Conservation (phyloP, 352 stramenopile species). For the Globisporangium spinosum region DNA sequence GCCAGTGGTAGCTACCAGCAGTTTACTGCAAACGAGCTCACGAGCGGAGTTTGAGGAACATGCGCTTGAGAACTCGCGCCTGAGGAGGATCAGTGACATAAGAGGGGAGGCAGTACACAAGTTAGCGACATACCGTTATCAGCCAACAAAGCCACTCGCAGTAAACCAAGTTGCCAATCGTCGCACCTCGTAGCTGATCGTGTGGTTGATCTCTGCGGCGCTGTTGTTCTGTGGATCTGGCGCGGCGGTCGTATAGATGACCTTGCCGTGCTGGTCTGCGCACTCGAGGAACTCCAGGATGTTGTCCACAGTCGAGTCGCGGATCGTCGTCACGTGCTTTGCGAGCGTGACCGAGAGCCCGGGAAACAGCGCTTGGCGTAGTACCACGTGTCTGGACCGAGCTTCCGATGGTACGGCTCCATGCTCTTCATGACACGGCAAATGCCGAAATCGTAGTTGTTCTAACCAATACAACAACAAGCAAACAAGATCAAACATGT, state of each 20-base stretch:
- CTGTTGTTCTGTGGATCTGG: slow-evolving; percentile 25
- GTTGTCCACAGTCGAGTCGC: slow-evolving; percentile 92
- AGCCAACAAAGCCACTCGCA: background rate
- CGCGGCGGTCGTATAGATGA: slow-evolving; percentile 86
- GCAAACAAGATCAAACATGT: background rate
- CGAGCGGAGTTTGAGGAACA: slow-evolving; percentile 91
- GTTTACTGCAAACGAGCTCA: slow-evolving; percentile 19
- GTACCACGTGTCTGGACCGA: slow-evolving; percentile 94
- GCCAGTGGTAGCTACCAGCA: background rate
- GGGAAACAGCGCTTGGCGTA: slow-evolving; percentile 96
- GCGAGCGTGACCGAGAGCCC: slow-evolving; percentile 89
- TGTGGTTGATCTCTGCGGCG: slow-evolving; percentile 59
- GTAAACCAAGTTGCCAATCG: background rate
- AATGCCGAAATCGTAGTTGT: slow-evolving; percentile 97
- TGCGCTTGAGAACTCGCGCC: slow-evolving; percentile 90
- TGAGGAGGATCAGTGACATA: slow-evolving; percentile 14
- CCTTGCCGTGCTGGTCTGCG: slow-evolving; percentile 89
- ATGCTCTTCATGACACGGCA: slow-evolving; percentile 94
- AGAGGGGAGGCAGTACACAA: background rate
- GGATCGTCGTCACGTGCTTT: slow-evolving; percentile 95
- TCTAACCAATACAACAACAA: slow-evolving; percentile 24
- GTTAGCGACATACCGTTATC: background rate
- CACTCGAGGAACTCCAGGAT: slow-evolving; percentile 93
- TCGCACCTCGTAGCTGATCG: slow-evolving; percentile 89
- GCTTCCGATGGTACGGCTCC: slow-evolving; percentile 95